phyloP scores from a whole-genome alignment of 2,329 filamentous ascomycete genomes.

The Alternaria consortialis region DNA sequence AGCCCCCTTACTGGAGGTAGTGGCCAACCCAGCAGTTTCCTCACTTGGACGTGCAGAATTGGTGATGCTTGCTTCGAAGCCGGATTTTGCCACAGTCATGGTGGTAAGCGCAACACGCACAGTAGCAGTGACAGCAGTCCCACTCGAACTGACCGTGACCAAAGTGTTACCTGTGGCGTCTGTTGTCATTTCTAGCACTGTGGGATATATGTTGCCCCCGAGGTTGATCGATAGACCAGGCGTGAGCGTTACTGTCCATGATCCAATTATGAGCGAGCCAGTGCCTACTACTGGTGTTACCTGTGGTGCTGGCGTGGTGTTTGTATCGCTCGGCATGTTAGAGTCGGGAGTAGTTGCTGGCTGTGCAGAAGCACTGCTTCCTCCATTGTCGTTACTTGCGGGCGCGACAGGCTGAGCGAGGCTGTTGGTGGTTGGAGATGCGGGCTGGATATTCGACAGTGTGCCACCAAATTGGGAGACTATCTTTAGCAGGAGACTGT shows the following conservation, averaged over 20 bases:
- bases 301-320: neutral
- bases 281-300: constrained; percentile 6
- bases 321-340: neutral
- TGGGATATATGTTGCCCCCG: constrained; percentile 22
- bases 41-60: constrained; percentile 11
- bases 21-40: neutral
- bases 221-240: constrained; percentile 40
- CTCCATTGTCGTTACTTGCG: neutral
- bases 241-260: constrained; percentile 34
- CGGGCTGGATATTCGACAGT: constrained; percentile 12
- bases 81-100: constrained; percentile 29
- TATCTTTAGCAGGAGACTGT: constrained; percentile 28
- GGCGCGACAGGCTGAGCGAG: neutral
- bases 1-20: constrained; percentile 18
- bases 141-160: constrained; percentile 39
- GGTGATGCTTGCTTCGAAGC: constrained; percentile 35
- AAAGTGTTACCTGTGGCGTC: constrained; percentile 36
- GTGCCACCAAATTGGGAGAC: constrained; percentile 26
- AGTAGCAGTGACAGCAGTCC: constrained; percentile 38
- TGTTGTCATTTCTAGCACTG: constrained; percentile 36
- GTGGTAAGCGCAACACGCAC: constrained; percentile 30
- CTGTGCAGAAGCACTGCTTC: neutral
- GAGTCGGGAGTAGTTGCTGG: constrained; percentile 4
- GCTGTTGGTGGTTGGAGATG: constrained; percentile 1
- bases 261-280: constrained; percentile 28